A percentile compares a stretch with the other conserved stretches of the same genome.
These are phyloP conservation scores for Naganishia kalamii DNA, from an alignment of 768 basidiomycete genomes.

Conservation along the genomic window DNA sequence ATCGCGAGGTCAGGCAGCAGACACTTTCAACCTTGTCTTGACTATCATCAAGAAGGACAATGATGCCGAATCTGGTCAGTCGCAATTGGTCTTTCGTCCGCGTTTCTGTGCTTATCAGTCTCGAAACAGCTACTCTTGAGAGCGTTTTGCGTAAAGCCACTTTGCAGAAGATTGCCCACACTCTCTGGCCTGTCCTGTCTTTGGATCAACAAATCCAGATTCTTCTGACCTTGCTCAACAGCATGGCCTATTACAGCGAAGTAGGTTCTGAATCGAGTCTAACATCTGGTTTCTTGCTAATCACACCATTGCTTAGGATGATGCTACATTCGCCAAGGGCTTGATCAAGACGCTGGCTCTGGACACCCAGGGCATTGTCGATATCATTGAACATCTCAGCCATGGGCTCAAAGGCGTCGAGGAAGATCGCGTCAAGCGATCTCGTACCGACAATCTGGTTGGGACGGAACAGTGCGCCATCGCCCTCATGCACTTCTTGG, in stretches of 20 bases:
- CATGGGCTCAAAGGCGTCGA: background rate
- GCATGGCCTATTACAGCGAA: constrained; percentile 14
- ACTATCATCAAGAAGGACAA: background rate
- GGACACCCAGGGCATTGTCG: constrained; percentile 13
- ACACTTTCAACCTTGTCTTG: background rate
- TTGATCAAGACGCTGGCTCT: constrained; percentile 5
- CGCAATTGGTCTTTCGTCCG: too few species aligned
- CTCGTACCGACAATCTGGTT: constrained; percentile 14
- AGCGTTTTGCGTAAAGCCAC: background rate
- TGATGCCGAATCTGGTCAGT: constrained; percentile 1
- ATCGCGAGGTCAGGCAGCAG: constrained; percentile 6
- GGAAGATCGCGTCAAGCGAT: constrained; percentile 5
- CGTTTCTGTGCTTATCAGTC: background rate
- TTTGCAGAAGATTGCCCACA: background rate
- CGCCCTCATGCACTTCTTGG: constrained; percentile 49
- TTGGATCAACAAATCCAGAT: constrained; percentile 12
- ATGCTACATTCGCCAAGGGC: constrained; percentile 2
- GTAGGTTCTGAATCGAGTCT: background rate
- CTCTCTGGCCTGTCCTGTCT: background rate
- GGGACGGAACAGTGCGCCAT: constrained; percentile 9
- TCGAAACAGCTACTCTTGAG: background rate
- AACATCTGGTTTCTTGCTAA: background rate
- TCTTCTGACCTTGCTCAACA: constrained; percentile 7
- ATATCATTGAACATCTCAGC: constrained; percentile 12
- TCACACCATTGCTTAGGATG: background rate